Percentiles rank a stretch among this genome's conserved stretches.
phyloP scores from a whole-genome alignment of 1,284 basidiomycete species.

The Rhodotorula sp. region DNA sequence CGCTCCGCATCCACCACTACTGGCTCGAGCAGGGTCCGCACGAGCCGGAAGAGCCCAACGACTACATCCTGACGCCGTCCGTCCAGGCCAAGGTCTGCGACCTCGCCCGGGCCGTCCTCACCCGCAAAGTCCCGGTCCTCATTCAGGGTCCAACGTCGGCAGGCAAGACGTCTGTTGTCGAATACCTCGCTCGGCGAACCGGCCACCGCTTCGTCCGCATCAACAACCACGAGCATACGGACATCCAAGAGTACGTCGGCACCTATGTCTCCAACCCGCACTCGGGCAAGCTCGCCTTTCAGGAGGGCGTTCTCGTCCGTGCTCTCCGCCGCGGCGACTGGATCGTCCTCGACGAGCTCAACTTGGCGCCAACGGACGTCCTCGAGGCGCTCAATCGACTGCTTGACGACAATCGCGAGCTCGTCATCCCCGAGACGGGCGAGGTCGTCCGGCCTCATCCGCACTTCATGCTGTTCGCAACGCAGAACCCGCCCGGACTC shows the following conservation, averaged over 20 bases:
- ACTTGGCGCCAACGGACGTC: slow-evolving; percentile 96
- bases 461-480: slow-evolving; percentile 97
- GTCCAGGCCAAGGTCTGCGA: slow-evolving; percentile 94
- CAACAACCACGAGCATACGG: slow-evolving; percentile 99
- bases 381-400: slow-evolving; percentile 95
- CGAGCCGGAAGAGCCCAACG: slow-evolving; percentile 62
- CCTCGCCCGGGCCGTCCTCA: slow-evolving; percentile 84
- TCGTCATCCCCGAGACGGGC: slow-evolving; percentile 93
- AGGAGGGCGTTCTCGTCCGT: slow-evolving; percentile 89
- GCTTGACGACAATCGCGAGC: slow-evolving; percentile 94
- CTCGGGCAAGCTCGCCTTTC: slow-evolving; percentile 89
- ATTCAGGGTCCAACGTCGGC: slow-evolving; percentile 98
- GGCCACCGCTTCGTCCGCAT: slow-evolving; percentile 96
- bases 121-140: slow-evolving; percentile 86
- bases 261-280: slow-evolving; percentile 91
- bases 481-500: slow-evolving; percentile 96
- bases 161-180: slow-evolving; percentile 95
- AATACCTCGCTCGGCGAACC: slow-evolving; percentile 89
- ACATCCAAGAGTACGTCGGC: slow-evolving; percentile 95
- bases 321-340: slow-evolving; percentile 91
- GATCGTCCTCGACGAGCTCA: slow-evolving; percentile 98
- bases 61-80: slow-evolving; percentile 93
- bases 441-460: slow-evolving; percentile 92
- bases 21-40: slow-evolving; percentile 63
- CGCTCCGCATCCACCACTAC: slow-evolving; percentile 80